phyloP scores from a whole-genome alignment of 805 yeast species.

The Komagataella populi region DNA sequence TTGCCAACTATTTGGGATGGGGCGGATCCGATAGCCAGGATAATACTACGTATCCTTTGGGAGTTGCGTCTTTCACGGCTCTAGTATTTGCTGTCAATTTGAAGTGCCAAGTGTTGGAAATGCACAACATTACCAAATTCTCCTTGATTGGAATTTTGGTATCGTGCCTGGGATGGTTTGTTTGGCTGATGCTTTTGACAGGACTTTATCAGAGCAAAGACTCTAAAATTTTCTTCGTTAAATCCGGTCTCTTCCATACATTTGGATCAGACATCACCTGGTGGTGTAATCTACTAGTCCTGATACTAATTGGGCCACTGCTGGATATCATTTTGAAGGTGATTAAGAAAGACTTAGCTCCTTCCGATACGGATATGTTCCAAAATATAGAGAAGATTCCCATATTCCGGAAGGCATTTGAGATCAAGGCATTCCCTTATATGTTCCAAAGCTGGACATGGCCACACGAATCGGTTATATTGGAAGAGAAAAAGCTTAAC shows the following conservation, averaged over 20 bases:
- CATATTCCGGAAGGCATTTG: constrained; percentile 54
- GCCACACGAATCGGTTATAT: constrained; percentile 20
- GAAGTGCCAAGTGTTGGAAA: constrained; percentile 72
- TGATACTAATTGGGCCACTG: constrained; percentile 43
- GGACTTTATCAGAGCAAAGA: constrained; percentile 41
- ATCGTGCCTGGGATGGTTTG: constrained; percentile 73
- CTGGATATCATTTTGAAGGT: constrained; percentile 56
- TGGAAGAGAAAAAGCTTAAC: constrained; percentile 11
- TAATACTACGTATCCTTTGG: constrained; percentile 71
- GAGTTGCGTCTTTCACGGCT: constrained; percentile 62
- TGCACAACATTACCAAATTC: constrained; percentile 58
- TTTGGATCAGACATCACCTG: constrained; percentile 76
- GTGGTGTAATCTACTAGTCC: constrained; percentile 67
- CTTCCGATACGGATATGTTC: constrained; percentile 70
- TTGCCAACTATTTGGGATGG: constrained; percentile 53
- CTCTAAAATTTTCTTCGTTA: constrained; percentile 55
- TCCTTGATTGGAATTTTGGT: constrained; percentile 52
- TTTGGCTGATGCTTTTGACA: constrained; percentile 74
- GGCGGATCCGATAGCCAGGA: constrained; percentile 58
- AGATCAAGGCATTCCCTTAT: constrained; percentile 57
- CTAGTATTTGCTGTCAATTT: constrained; percentile 61
- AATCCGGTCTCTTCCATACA: constrained; percentile 48
- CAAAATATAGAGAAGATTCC: constrained; percentile 63
- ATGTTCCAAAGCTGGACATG: constrained; percentile 71
- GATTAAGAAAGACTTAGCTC: constrained; percentile 37